Evolutionary conservation across 2,329 filamentous ascomycete genomes (phyloP), one percentile per base, ranked within the genome.

Genomic region (Sphaceloma murrayae): DNA sequence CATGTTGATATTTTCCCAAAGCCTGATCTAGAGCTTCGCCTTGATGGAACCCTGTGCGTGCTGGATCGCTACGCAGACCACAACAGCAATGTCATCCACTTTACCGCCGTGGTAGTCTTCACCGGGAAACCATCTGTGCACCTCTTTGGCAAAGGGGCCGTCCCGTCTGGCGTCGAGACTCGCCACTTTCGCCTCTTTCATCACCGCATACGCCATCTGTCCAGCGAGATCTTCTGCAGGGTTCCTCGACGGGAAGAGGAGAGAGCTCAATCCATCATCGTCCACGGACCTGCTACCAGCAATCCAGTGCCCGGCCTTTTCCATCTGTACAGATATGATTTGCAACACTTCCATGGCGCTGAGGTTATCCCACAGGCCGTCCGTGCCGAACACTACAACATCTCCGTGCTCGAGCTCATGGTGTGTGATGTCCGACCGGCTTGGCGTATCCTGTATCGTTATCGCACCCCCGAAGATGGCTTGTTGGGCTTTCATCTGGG

Each of bases 311-410:
- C 59, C 59, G 2, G 52, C 48, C 43, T 73, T 67, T 24, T 78
- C 70, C 86, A 98, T 94, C 21, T 62, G 54, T 31, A 55, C 55
- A 22, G 58, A 89, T 18, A 89, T 79, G 43, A 93, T 78, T 48
- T 79, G 77, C 9, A 98, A 72, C 21, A 93, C 81, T 53, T 98
- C 87, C 57, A 94, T 84, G 56, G 87, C 83, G 57, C 85, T 91
- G 22, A 98, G 71, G 55, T 98, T 98, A 62, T 98, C 91, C 75
- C 91, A 91, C 3, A 96, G 82, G 3, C 91, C 91, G 62, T 98
- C 91, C 1, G 87, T 94, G 1, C 87, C 91, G 53, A 98, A 83
- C 13, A 98, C 67, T n/a, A 96, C 69, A 1, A 98, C 82, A 59
- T 98, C 91, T 14, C 91, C 91, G 61, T 96, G 87, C 51, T 82